A percentile compares a stretch with the other conserved stretches of the same genome.
Evolutionary conservation across 768 basidiomycete species (phyloP).

Genomic region (Suillus decipiens): DNA sequence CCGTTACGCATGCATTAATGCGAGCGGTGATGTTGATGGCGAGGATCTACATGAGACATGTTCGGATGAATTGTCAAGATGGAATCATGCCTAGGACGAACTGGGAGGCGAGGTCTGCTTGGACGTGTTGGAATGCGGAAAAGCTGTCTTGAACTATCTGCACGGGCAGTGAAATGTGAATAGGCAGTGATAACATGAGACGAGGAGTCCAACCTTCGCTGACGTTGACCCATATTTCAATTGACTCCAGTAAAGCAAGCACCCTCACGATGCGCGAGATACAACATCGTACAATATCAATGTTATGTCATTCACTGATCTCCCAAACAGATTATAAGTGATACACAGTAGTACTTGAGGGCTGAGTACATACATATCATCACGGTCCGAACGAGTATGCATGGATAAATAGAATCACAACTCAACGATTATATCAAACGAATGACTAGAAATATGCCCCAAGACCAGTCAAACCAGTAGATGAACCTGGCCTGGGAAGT

Average conservation of each 20-base stretch:
- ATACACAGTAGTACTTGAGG: slow-evolving; percentile 13
- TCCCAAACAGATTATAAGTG: slow-evolving; percentile 6
- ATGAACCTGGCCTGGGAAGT: slow-evolving; percentile 5
- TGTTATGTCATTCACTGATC: not conserved
- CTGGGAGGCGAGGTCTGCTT: not conserved
- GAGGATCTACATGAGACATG: not conserved
- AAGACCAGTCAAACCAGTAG: not conserved
- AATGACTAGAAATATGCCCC: slow-evolving; percentile 5
- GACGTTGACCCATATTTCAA: not conserved
- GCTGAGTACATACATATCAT: slow-evolving; percentile 23
- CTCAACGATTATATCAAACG: slow-evolving; percentile 8
- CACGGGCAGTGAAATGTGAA: not conserved
- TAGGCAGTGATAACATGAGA: not conserved
- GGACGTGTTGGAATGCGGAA: not conserved
- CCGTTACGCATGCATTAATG: not conserved
- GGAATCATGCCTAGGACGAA: not conserved
- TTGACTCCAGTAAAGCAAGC: not conserved
- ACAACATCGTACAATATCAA: not conserved
- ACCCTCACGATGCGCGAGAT: not conserved
- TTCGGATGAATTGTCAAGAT: not conserved
- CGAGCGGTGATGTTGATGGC: not conserved
- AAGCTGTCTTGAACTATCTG: not conserved
- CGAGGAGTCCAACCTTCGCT: not conserved
- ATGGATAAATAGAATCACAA: slow-evolving; percentile 23
- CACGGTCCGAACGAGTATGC: slow-evolving; percentile 16